Conservation (phyloP, 2,329 filamentous ascomycete genomes). For the Fusarium solani-melongenae region DNA sequence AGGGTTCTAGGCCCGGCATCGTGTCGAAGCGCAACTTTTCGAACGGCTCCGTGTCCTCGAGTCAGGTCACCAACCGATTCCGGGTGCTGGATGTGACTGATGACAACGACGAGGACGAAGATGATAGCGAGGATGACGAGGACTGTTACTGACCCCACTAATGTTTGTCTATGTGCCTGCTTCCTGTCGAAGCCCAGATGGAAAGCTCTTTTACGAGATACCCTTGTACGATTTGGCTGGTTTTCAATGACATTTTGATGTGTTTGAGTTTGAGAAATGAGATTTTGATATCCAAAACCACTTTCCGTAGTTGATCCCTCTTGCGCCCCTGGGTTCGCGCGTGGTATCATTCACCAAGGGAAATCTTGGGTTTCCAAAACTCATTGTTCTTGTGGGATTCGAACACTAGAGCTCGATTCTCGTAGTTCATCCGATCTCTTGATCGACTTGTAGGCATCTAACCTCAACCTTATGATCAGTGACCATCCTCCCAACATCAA, state of each 20-base stretch:
- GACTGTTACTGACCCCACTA: constrained; percentile 14
- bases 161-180: neutral
- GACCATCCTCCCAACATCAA: neutral
- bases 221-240: neutral
- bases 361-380: neutral
- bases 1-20: neutral
- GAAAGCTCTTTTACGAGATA: neutral
- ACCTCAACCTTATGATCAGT: neutral
- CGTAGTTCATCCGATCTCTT: neutral
- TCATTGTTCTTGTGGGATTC: neutral
- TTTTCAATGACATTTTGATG: neutral
- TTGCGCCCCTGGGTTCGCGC: neutral
- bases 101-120: constrained; percentile 47
- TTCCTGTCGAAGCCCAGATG: neutral
- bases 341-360: neutral
- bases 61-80: constrained; percentile 68
- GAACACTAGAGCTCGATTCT: neutral
- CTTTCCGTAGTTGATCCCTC: neutral
- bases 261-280: neutral
- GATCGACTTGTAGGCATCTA: neutral
- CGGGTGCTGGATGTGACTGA: constrained; percentile 65
- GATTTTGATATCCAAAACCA: neutral
- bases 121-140: constrained; percentile 46
- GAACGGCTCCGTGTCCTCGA: constrained; percentile 29
- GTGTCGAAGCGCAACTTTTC: neutral